A percentile compares a stretch with the other conserved stretches of the same genome.
Conservation (phyloP, 148 eudicot species). For the Rhododendron simsii region DNA sequence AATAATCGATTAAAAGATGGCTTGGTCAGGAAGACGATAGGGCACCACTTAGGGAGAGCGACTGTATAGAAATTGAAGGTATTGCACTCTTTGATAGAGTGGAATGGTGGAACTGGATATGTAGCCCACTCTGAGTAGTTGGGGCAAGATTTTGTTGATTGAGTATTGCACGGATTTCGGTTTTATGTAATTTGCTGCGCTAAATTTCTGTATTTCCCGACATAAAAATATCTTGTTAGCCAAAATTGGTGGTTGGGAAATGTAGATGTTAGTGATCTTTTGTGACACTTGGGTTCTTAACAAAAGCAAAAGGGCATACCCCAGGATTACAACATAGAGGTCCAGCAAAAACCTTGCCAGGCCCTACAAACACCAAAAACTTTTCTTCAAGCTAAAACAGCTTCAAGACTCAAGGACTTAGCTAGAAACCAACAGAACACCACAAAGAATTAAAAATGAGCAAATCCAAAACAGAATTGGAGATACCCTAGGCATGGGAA, state of each 20-base stretch:
- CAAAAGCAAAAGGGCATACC: neutral
- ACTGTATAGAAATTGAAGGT: neutral
- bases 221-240: neutral
- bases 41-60: neutral
- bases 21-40: neutral
- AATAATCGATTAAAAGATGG: neutral
- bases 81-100: neutral
- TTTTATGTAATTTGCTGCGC: neutral
- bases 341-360: neutral
- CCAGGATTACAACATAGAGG: neutral
- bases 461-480: neutral
- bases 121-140: neutral
- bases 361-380: neutral
- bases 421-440: neutral
- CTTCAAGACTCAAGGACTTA: neutral
- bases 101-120: neutral
- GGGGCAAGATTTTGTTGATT: neutral
- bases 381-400: neutral
- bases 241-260: neutral
- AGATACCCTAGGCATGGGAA: neutral
- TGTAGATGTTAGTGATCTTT: neutral
- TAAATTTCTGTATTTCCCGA: neutral
- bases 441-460: neutral
- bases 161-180: neutral
- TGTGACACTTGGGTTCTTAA: neutral